Percentiles rank a stretch among this genome's conserved stretches.
phyloP scores from a whole-genome alignment of 2,329 filamentous ascomycete species.

The Pseudocercospora fijiensis region DNA sequence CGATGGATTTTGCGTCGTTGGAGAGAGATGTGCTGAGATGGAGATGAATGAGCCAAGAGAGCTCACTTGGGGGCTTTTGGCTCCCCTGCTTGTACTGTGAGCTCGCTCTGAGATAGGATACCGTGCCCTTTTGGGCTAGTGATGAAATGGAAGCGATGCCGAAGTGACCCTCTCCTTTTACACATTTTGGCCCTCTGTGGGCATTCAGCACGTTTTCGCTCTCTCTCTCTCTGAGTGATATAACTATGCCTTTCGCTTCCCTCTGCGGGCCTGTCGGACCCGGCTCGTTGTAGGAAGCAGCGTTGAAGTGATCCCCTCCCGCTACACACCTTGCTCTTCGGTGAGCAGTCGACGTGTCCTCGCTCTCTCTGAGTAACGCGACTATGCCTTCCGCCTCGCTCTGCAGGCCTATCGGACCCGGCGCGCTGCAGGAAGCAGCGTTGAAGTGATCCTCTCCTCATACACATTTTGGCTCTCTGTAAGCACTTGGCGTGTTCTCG shows the following conservation, averaged over 20 bases:
- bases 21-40: background rate
- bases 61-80: background rate
- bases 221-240: background rate
- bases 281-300: background rate
- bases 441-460: too few species aligned
- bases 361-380: background rate
- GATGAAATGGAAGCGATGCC: background rate
- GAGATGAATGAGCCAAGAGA: background rate
- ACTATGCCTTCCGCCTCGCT: background rate
- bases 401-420: background rate
- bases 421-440: background rate
- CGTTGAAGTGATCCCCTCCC: background rate
- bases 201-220: background rate
- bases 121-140: constrained; percentile 4
- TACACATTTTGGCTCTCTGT: background rate
- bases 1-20: background rate
- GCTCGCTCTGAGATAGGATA: background rate
- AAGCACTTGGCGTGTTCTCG: too few species aligned
- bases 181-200: background rate
- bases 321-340: background rate
- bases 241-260: background rate
- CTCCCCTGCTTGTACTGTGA: background rate
- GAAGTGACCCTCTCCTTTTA: background rate
- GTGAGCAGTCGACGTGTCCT: background rate
- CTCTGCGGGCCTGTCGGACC: background rate